phyloP scores from a whole-genome alignment of 2,329 filamentous ascomycete species.

The Dothistroma septosporum region DNA sequence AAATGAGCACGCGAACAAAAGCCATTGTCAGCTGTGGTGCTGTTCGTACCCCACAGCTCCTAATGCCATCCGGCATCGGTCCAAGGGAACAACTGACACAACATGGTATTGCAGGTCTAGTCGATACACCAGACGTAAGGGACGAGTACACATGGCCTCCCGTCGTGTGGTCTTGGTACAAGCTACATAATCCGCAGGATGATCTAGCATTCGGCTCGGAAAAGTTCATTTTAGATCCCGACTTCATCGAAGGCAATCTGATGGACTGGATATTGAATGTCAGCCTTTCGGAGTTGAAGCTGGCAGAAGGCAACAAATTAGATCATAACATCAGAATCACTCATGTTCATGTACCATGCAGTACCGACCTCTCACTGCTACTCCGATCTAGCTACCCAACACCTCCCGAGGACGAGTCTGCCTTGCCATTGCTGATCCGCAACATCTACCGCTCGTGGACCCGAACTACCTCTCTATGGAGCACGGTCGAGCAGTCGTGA shows the following conservation, averaged over 20 bases:
- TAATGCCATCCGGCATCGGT: constrained; percentile 53
- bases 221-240: constrained; percentile 7
- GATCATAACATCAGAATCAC: not conserved
- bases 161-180: constrained; percentile 2
- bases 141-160: constrained; percentile 34
- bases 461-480: constrained; percentile 1
- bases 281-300: not conserved
- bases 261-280: constrained; percentile 7
- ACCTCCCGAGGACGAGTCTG: constrained; percentile 3
- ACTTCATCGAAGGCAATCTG: constrained; percentile 7
- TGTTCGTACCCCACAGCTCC: constrained; percentile 50
- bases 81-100: constrained; percentile 37
- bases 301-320: not conserved
- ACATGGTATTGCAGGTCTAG: constrained; percentile 42
- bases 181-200: constrained; percentile 24
- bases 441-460: not conserved
- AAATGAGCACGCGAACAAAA: constrained; percentile 18
- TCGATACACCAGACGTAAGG: constrained; percentile 46
- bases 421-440: not conserved
- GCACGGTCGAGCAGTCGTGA: constrained; percentile 6
- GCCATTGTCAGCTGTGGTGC: constrained; percentile 43
- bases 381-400: not conserved
- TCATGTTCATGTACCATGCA: constrained; percentile 3
- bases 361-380: constrained; percentile 3
- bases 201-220: constrained; percentile 3